Conservation (phyloP, 768 basidiomycete genomes). For the Pisolithus marmoratus region DNA sequence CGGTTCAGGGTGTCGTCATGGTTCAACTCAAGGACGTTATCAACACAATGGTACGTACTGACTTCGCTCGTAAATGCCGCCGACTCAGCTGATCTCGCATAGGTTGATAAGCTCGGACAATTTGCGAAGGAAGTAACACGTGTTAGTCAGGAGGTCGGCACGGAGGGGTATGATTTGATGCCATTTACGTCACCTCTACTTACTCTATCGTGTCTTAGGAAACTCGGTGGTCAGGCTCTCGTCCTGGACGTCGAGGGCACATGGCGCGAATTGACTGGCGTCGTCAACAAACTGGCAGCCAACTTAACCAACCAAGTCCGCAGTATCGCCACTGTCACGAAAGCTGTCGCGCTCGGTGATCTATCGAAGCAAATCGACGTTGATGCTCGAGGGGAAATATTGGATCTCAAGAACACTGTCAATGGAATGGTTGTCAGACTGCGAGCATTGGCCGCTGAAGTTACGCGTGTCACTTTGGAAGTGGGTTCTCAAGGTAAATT, state of each 20-base stretch:
- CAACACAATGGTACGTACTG: constrained; percentile 55
- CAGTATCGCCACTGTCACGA: constrained; percentile 57
- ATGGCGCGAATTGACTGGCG: constrained; percentile 80
- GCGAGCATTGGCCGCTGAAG: constrained; percentile 72
- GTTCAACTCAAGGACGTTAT: constrained; percentile 76
- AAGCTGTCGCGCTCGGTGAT: constrained; percentile 83
- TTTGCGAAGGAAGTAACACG: constrained; percentile 92
- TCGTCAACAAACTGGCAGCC: constrained; percentile 76
- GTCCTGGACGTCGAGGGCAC: constrained; percentile 87
- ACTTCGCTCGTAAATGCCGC: neutral
- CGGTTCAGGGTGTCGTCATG: constrained; percentile 75
- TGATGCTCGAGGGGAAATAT: constrained; percentile 84
- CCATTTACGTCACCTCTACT: constrained; percentile 21
- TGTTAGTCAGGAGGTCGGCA: constrained; percentile 79
- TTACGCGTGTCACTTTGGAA: constrained; percentile 78
- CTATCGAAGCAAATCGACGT: constrained; percentile 88
- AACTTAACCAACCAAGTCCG: constrained; percentile 63
- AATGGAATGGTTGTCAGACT: constrained; percentile 47
- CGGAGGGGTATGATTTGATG: constrained; percentile 48
- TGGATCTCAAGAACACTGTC: constrained; percentile 66
- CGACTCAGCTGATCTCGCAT: constrained; percentile 8
- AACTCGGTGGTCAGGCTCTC: constrained; percentile 81
- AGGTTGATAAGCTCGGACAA: constrained; percentile 71
- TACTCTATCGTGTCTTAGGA: constrained; percentile 36
- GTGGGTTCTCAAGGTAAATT: constrained; percentile 87